Base-by-base conservation (phyloP, 2,329 filamentous ascomycete species). In the Didymella exigua region DNA sequence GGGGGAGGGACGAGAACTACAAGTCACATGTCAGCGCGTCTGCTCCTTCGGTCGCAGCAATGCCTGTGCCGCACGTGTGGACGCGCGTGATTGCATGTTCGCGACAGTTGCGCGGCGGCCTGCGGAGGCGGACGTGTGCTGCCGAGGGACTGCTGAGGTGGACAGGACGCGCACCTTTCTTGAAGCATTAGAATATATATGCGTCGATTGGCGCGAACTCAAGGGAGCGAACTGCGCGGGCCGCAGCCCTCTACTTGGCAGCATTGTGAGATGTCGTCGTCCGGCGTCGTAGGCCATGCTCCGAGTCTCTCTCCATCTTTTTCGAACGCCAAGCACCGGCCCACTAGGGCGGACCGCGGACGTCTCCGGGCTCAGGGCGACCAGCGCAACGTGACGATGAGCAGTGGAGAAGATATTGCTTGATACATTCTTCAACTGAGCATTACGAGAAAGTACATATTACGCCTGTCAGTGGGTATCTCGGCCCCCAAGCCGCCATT, bases 181-280 rank as follows among this genome's bases (percentile, higher is more conserved):
- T 48, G 70, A 58, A 49, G 63, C 62, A 58, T 57, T 64, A 30
- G 57, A 61, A n/a, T 62, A 62, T 10, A 62, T 26, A 29, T 55
- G 29, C 34, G 58, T 57, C 29, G 67, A 65, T 27, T 66, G 67
- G 27, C 63, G 66, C 40, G 65, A 63, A 27, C 56, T 60, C 41
- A 61, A 53, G 18, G 63, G 58, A 34, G 56, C 54, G 36, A 70
- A 62, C 55, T 69, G 69, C 52, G 70, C 69, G 57, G 74, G 67
- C 65, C 72, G 75, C 36, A 79, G 65, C 60, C 78, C 78, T 76
- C 78, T 78, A 69, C 77, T 79, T 63, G 78, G 77, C 71, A 80
- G 75, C 79, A 80, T 81, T 54, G 68, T 73, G 62, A 61, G 61
- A 55, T 69, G 69, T 65, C 65, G 69, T 65, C 65, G 66, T 69